Percentiles rank a stretch among this genome's conserved stretches.
Evolutionary conservation across 768 basidiomycete species (phyloP).

Genomic region (Gloeopeniophorella convolvens): DNA sequence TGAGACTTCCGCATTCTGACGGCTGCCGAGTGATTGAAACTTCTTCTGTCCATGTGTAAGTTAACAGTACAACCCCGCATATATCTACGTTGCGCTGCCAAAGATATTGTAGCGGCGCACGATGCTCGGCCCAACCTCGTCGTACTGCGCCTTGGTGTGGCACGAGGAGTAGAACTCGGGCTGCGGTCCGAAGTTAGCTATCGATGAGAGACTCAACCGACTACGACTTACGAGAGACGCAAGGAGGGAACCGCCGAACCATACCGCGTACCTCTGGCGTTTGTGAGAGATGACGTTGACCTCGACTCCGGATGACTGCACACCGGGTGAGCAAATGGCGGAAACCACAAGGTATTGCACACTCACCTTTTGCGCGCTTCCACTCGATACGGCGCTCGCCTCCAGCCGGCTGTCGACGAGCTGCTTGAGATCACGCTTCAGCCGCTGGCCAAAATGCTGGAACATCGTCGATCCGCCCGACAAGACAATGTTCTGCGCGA

Average conservation of each 20-base stretch:
- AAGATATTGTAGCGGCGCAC: conserved; percentile 92
- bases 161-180: conserved; percentile 94
- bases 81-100: conserved; percentile 67
- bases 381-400: conserved; percentile 64
- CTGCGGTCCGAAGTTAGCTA: conserved; percentile 31
- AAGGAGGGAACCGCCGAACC: conserved; percentile 95
- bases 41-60: conserved; percentile 11
- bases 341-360: neutral
- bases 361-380: conserved; percentile 66
- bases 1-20: conserved; percentile 5
- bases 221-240: conserved; percentile 71
- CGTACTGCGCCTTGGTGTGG: conserved; percentile 92
- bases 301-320: conserved; percentile 89
- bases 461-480: conserved; percentile 99
- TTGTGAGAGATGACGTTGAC: conserved; percentile 99
- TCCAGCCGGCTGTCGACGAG: conserved; percentile 89
- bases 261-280: conserved; percentile 93
- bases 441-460: conserved; percentile 94
- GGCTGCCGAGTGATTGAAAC: conserved; percentile 11
- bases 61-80: conserved; percentile 13
- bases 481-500: conserved; percentile 82
- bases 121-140: conserved; percentile 88
- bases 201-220: neutral
- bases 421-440: conserved; percentile 93
- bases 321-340: neutral